These are phyloP conservation scores for Penicillium mononematosum DNA, from an alignment of 495 filamentous ascomycete genomes.

Conservation along the genomic window DNA sequence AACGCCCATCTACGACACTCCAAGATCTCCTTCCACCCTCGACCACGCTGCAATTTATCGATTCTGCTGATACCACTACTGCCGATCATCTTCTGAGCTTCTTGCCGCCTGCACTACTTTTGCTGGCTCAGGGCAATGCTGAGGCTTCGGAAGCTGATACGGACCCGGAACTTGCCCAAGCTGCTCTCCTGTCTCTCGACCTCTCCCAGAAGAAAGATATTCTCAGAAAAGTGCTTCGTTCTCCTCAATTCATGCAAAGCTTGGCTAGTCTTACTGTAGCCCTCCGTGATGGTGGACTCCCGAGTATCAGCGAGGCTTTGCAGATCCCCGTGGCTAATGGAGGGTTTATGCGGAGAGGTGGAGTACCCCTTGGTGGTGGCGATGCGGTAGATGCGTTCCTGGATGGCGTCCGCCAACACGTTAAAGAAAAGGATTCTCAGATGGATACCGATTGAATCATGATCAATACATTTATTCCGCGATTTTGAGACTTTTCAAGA, in stretches of 20 bases:
- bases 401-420: slow-evolving; percentile 75
- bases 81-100: slow-evolving; percentile 73
- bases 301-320: slow-evolving; percentile 83
- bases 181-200: slow-evolving; percentile 71
- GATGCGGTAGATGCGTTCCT: slow-evolving; percentile 90
- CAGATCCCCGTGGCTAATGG: slow-evolving; percentile 76
- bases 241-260: slow-evolving; percentile 88
- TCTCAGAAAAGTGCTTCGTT: slow-evolving; percentile 77
- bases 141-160: slow-evolving; percentile 59
- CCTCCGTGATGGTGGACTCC: slow-evolving; percentile 87
- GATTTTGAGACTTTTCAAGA: neutral
- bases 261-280: slow-evolving; percentile 80
- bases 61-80: slow-evolving; percentile 58
- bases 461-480: neutral
- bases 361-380: slow-evolving; percentile 80
- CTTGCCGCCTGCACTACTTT: slow-evolving; percentile 70
- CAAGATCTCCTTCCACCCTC: slow-evolving; percentile 78
- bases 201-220: slow-evolving; percentile 77
- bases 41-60: slow-evolving; percentile 72
- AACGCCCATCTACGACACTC: slow-evolving; percentile 76
- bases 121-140: slow-evolving; percentile 67
- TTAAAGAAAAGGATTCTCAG: slow-evolving; percentile 47
- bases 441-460: slow-evolving; percentile 51
- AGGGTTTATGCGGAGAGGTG: slow-evolving; percentile 68
- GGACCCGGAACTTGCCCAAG: slow-evolving; percentile 61